These are phyloP conservation scores for Hymenoscyphus infarciens DNA, from an alignment of 2,329 filamentous ascomycete genomes.

Conservation along the genomic window DNA sequence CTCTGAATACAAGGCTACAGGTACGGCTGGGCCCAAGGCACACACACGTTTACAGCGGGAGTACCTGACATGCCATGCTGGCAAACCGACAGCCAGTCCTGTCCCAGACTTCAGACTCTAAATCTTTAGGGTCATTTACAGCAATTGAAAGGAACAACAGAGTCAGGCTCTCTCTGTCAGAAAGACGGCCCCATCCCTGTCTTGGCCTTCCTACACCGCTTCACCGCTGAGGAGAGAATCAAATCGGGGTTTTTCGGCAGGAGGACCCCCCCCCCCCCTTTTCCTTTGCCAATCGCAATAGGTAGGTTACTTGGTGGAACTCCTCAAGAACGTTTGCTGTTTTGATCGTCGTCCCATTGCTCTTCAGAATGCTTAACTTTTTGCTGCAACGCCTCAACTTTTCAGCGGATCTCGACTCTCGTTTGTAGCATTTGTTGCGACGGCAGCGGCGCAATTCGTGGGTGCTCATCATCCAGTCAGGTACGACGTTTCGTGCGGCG, in stretches of 20 bases:
- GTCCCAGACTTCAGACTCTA: not conserved
- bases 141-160: not conserved
- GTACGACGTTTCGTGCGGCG: not conserved
- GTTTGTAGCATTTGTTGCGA: not conserved
- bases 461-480: not conserved
- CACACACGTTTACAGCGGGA: conserved; percentile 6
- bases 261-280: no score
- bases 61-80: conserved; percentile 8
- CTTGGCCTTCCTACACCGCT: not conserved
- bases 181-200: not conserved
- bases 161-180: not conserved
- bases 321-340: not conserved
- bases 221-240: not conserved
- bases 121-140: not conserved
- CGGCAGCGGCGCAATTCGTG: not conserved
- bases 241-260: no score
- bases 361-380: not conserved
- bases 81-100: not conserved
- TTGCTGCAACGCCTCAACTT: not conserved
- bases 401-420: not conserved
- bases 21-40: not conserved
- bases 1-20: not conserved
- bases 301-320: no score
- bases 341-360: not conserved
- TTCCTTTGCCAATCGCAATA: not conserved